Conservation (phyloP, 495 filamentous ascomycete genomes). For the Aspergillus ellipticus region DNA sequence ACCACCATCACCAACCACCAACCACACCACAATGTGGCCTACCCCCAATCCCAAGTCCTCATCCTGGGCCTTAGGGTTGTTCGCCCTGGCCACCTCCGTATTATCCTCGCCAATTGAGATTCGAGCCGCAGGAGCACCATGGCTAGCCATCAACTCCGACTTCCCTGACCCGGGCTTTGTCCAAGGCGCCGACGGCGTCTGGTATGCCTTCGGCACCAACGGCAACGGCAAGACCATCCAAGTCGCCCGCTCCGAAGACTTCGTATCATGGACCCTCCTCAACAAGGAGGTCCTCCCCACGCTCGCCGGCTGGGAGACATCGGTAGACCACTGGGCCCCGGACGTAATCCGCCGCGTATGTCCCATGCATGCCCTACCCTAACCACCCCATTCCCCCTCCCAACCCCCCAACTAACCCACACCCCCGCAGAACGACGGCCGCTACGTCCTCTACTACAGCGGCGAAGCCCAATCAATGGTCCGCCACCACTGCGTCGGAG, state of each 20-base stretch:
- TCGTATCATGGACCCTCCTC: constrained; percentile 32
- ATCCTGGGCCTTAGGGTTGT: constrained; percentile 2
- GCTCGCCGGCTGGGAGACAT: constrained; percentile 28
- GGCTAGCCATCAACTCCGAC: constrained; percentile 28
- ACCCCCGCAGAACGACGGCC: constrained; percentile 33
- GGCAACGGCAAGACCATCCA: constrained; percentile 31
- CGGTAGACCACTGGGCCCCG: constrained; percentile 28
- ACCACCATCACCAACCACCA: not conserved
- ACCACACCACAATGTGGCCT: constrained; percentile 6
- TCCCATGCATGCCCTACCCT: not conserved
- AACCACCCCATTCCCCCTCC: not conserved
- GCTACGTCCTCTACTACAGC: constrained; percentile 59
- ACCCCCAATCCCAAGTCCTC: not conserved
- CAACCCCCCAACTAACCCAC: constrained; percentile 7
- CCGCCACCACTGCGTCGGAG: constrained; percentile 53
- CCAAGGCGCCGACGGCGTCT: constrained; percentile 25
- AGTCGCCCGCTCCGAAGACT: constrained; percentile 33
- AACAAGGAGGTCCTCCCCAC: constrained; percentile 37
- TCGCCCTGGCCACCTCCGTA: constrained; percentile 2
- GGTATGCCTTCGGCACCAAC: constrained; percentile 44
- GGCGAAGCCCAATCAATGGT: constrained; percentile 36
- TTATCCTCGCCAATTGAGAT: constrained; percentile 8
- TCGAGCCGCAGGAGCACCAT: constrained; percentile 21
- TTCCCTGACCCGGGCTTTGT: constrained; percentile 40
- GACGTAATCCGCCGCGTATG: constrained; percentile 38